These are phyloP conservation scores for Sarocladium kiliense DNA, from an alignment of 2,329 filamentous ascomycete species.

Conservation along the genomic window DNA sequence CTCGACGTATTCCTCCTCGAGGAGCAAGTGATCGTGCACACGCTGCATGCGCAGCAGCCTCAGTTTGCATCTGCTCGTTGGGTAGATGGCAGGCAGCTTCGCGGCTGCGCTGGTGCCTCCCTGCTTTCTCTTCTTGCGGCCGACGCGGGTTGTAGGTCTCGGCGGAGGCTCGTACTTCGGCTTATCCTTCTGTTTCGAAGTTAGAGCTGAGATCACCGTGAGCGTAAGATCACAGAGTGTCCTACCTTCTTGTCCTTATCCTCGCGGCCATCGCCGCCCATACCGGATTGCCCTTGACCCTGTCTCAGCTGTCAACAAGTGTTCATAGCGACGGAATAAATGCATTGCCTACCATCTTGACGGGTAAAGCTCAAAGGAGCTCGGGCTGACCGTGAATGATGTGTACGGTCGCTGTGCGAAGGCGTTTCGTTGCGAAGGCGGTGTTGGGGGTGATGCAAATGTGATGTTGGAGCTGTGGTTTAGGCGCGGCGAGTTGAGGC, in stretches of 20 bases:
- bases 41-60: constrained; percentile 96
- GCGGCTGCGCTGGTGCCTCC: constrained; percentile 90
- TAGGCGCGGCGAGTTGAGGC: constrained; percentile 19
- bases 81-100: constrained; percentile 90
- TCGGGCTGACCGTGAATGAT: constrained; percentile 7
- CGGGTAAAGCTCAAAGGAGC: constrained; percentile 24
- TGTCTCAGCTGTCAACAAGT: constrained; percentile 28
- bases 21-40: constrained; percentile 91
- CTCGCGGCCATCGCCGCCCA: constrained; percentile 76
- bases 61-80: constrained; percentile 95
- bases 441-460: constrained; percentile 7
- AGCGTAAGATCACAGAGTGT: not conserved
- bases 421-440: constrained; percentile 9
- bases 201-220: not conserved
- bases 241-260: constrained; percentile 91
- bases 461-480: constrained; percentile 14
- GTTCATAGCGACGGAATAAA: not conserved
- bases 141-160: constrained; percentile 91
- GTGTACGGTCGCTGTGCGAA: constrained; percentile 10
- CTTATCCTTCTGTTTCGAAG: constrained; percentile 79
- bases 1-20: constrained; percentile 98
- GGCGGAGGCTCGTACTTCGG: constrained; percentile 99
- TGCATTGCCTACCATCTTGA: constrained; percentile 28
- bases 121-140: constrained; percentile 96
- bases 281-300: constrained; percentile 84